Evolutionary conservation across 179 eudicot genomes (phyloP).

Genomic region (Beta corolliflora): DNA sequence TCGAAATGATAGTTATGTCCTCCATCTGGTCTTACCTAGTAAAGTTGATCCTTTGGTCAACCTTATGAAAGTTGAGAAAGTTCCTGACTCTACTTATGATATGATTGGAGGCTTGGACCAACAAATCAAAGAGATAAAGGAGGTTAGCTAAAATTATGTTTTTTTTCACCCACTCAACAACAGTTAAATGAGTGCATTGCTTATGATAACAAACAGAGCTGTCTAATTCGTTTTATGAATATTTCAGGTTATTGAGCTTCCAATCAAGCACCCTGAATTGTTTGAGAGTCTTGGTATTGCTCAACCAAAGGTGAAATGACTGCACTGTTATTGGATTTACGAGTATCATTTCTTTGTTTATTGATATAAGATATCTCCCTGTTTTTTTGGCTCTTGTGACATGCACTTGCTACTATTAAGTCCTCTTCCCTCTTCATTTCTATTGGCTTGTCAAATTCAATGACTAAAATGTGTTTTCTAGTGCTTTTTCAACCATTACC

Average conservation of each 20-base stretch:
- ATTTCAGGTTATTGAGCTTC: slow-evolving; percentile 83
- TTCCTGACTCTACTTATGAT: slow-evolving; percentile 92
- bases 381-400: too few relatives aligned
- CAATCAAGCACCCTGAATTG: slow-evolving; percentile 87
- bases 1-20: slow-evolving; percentile 81
- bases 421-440: too few relatives aligned
- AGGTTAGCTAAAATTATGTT: slow-evolving; percentile 40
- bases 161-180: not conserved
- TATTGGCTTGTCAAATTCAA: too few relatives aligned
- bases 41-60: slow-evolving; percentile 90
- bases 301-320: slow-evolving; percentile 75
- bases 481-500: too few relatives aligned
- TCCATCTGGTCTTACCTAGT: slow-evolving; percentile 79
- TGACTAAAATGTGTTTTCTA: too few relatives aligned
- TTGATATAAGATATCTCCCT: too few relatives aligned
- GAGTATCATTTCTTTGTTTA: not conserved
- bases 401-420: too few relatives aligned
- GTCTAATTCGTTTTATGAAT: not conserved
- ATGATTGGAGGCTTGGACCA: slow-evolving; percentile 96
- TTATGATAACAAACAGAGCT: too few relatives aligned
- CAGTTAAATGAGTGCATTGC: not conserved
- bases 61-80: too few relatives aligned
- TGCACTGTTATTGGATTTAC: not conserved
- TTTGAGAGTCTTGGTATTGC: slow-evolving; percentile 95
- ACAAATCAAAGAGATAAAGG: slow-evolving; percentile 93